Evolutionary conservation across 169 alveolate species (phyloP), one percentile per base, ranked within the genome.

Genomic region (Eimeria sp.): DNA sequence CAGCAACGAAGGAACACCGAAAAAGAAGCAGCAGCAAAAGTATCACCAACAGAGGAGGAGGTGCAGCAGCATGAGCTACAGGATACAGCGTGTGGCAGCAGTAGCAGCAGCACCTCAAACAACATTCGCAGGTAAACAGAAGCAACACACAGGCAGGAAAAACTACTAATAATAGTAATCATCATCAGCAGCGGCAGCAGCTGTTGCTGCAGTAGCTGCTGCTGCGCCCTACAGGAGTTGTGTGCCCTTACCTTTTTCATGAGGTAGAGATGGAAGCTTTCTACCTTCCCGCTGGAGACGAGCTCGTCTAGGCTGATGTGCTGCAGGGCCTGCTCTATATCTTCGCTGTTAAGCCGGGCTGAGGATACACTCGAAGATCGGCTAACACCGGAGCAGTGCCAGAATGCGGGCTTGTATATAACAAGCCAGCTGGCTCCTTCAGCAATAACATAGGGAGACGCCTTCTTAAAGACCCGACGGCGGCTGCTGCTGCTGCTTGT

Each of bases 361-460:
- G 94, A 78, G 16, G 87, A 87, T 34, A 96, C 88, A 20, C 95
- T 86, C 25, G 95, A 92, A 83, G 96, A 96, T 6, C 96, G 70
- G 25, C 97, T 95, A 43, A 95, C 83, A 6, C 97, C 98, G 20
- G 98, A 97, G 72, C 98, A 97, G 86, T 97, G 98, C 96, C 97
- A 97, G 75, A 96, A 97, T 9, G 98, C 98, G 30, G 98, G 98
- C 58, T 97, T 97, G 54, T 96, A 97, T 45, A 95, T 89, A 16
- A 97, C 98, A 97, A 97, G 87, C 98, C 98, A 97, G 9, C 97
- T 96, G 54, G 73, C 47, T 18, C 97, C 97, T 65, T 97, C 97
- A 75, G 91, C 97, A 45, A 97, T 91, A 14, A 97, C 97, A 94
- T 96, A 96, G 72, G 98, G 98, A n/a, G 96, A 89, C 27, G 95